phyloP scores from a whole-genome alignment of 495 filamentous ascomycete species.

The Penicillium ucsense region DNA sequence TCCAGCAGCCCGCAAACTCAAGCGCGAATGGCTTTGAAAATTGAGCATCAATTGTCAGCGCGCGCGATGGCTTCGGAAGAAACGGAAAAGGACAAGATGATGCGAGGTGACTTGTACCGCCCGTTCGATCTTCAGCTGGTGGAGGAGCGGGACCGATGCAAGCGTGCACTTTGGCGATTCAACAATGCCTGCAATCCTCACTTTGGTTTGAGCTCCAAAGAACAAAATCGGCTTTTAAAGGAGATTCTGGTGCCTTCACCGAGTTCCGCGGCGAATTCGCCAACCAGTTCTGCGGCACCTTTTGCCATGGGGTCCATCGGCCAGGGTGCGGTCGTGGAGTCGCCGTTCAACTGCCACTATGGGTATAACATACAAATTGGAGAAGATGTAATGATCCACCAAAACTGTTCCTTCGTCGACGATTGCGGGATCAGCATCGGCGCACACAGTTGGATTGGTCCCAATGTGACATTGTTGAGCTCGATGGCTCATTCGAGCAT shows the following conservation, averaged over 20 bases:
- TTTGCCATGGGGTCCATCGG: slow-evolving; percentile 53
- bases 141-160: slow-evolving; percentile 81
- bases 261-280: slow-evolving; percentile 38
- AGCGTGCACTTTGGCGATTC: slow-evolving; percentile 73
- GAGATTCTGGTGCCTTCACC: slow-evolving; percentile 51
- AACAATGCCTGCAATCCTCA: slow-evolving; percentile 81
- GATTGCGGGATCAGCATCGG: slow-evolving; percentile 67
- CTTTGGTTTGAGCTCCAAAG: slow-evolving; percentile 62
- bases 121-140: slow-evolving; percentile 70
- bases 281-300: slow-evolving; percentile 26
- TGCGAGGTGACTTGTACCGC: slow-evolving; percentile 69
- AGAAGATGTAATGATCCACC: slow-evolving; percentile 75
- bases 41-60: slow-evolving; percentile 34
- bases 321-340: slow-evolving; percentile 68
- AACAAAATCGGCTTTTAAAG: slow-evolving; percentile 70
- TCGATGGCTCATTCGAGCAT: slow-evolving; percentile 69
- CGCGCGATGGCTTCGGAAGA: slow-evolving; percentile 28
- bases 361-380: slow-evolving; percentile 90
- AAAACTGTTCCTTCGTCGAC: slow-evolving; percentile 82
- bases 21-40: slow-evolving; percentile 37
- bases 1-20: slow-evolving; percentile 36
- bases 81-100: slow-evolving; percentile 92
- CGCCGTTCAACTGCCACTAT: slow-evolving; percentile 90
- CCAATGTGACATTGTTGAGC: slow-evolving; percentile 79
- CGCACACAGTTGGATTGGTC: slow-evolving; percentile 67